Evolutionary conservation across 2,329 filamentous ascomycete species (phyloP).

Genomic region (Colletotrichum trifolii): DNA sequence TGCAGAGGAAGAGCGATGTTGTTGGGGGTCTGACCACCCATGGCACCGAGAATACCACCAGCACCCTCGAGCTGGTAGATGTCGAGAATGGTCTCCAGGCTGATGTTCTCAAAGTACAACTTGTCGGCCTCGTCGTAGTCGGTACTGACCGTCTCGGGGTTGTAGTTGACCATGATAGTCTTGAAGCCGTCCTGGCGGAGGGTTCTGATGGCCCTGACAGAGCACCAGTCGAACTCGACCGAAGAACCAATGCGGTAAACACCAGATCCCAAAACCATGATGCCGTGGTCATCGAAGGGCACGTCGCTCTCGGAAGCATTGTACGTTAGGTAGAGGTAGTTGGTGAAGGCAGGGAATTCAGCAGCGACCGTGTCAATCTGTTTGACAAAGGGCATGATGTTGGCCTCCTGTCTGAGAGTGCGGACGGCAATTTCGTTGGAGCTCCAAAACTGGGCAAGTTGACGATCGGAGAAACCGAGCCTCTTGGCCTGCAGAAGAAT

Average conservation of each 20-base stretch:
- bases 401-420: slow-evolving; percentile 83
- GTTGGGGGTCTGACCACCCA: slow-evolving; percentile 98
- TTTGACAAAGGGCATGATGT: slow-evolving; percentile 91
- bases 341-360: slow-evolving; percentile 93
- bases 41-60: slow-evolving; percentile 88
- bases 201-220: slow-evolving; percentile 91
- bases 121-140: slow-evolving; percentile 96
- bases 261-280: slow-evolving; percentile 96
- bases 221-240: slow-evolving; percentile 99
- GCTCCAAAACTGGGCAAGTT: slow-evolving; percentile 92
- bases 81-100: slow-evolving; percentile 88
- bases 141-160: slow-evolving; percentile 88
- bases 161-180: slow-evolving; percentile 96
- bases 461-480: slow-evolving; percentile 92
- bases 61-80: slow-evolving; percentile 91
- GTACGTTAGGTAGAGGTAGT: slow-evolving; percentile 97
- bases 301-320: slow-evolving; percentile 90
- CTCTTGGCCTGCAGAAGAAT: slow-evolving; percentile 88
- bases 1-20: slow-evolving; percentile 94
- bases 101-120: slow-evolving; percentile 97
- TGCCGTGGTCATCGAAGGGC: slow-evolving; percentile 85
- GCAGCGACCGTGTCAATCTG: slow-evolving; percentile 99
- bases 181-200: slow-evolving; percentile 86
- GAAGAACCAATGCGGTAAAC: slow-evolving; percentile 98
- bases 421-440: slow-evolving; percentile 94